Evolutionary conservation across 148 eudicot genomes (phyloP).

Genomic region (Pouteria glomerata): DNA sequence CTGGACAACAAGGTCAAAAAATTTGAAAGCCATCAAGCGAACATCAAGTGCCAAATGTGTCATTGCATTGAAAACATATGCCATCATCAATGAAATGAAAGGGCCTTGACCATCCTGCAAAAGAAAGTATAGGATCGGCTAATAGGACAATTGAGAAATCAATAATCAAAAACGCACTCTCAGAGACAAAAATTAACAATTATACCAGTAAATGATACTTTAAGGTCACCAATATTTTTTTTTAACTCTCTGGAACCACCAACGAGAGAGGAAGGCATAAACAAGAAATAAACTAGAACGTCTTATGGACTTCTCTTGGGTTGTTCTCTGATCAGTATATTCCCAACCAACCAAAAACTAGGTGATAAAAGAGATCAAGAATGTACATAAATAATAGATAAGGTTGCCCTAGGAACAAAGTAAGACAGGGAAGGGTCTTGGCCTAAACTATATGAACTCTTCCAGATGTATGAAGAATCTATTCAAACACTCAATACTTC

Average conservation of each 20-base stretch:
- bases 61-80: slow-evolving; percentile 87
- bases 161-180: background rate
- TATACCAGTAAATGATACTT: background rate
- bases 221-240: too few species aligned
- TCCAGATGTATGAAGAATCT: too few species aligned
- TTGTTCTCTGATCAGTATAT: background rate
- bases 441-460: too few species aligned
- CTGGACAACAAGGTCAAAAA: slow-evolving; percentile 75
- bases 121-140: slow-evolving; percentile 13
- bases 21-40: slow-evolving; percentile 89
- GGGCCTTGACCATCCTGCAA: slow-evolving; percentile 82
- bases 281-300: background rate
- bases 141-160: slow-evolving; percentile 7
- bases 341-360: background rate
- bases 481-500: too few species aligned
- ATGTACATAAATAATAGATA: background rate
- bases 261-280: too few species aligned
- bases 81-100: slow-evolving; percentile 70
- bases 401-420: background rate
- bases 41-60: slow-evolving; percentile 79
- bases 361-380: background rate
- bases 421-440: background rate
- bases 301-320: background rate
- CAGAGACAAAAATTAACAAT: background rate
- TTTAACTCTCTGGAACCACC: too few species aligned